Evolutionary conservation across 2,329 filamentous ascomycete genomes (phyloP).

Genomic region (Cladosporium phlei): DNA sequence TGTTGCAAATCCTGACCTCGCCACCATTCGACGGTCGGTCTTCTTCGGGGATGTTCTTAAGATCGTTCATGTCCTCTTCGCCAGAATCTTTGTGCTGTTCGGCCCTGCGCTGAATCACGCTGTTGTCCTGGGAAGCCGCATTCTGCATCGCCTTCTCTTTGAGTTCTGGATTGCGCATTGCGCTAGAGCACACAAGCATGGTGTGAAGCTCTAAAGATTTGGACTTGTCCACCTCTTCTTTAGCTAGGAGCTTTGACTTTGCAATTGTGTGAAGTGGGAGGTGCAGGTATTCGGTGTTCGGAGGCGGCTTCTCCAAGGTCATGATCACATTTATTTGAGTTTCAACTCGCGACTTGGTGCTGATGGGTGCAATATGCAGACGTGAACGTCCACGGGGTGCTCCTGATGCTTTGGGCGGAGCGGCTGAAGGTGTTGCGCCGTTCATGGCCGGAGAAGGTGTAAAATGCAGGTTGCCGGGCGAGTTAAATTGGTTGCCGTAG

Average conservation of each 20-base stretch:
- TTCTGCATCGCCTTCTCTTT: slow-evolving; percentile 62
- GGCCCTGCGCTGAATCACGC: slow-evolving; percentile 42
- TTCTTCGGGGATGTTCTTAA: slow-evolving; percentile 54
- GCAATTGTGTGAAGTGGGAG: slow-evolving; percentile 87
- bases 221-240: slow-evolving; percentile 61
- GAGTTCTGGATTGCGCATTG: slow-evolving; percentile 70
- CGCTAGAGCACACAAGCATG: slow-evolving; percentile 84
- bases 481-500: slow-evolving; percentile 26
- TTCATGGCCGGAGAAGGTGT: slow-evolving; percentile 34
- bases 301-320: slow-evolving; percentile 69
- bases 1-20: slow-evolving; percentile 85
- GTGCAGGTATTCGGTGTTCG: slow-evolving; percentile 73
- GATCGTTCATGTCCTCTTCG: slow-evolving; percentile 42
- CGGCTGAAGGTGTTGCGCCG: slow-evolving; percentile 22
- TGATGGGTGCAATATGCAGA: slow-evolving; percentile 35
- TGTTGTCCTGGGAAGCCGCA: slow-evolving; percentile 45
- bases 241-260: slow-evolving; percentile 84
- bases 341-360: slow-evolving; percentile 80
- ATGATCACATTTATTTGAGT: slow-evolving; percentile 90
- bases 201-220: slow-evolving; percentile 77
- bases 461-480: slow-evolving; percentile 29
- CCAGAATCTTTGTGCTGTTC: slow-evolving; percentile 32
- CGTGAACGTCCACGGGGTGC: slow-evolving; percentile 24
- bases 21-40: slow-evolving; percentile 79
- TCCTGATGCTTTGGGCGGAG: slow-evolving; percentile 11